Conservation (phyloP, 257 asterid genomes). For the Coffea eugenioides region DNA sequence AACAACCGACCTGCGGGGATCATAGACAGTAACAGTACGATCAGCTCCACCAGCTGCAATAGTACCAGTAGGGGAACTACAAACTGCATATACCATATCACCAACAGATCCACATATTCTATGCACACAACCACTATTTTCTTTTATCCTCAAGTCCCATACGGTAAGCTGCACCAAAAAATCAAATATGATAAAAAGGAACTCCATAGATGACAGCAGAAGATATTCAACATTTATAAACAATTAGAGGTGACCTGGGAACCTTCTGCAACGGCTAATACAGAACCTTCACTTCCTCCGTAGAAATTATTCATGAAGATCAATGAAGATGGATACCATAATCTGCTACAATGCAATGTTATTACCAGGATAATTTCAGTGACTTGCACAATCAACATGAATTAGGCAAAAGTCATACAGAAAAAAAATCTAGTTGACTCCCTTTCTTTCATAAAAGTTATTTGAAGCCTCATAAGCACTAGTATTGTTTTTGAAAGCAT, state of each 20-base stretch:
- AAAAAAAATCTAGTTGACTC: not conserved
- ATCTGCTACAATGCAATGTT: conserved; percentile 41
- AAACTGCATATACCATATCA: conserved; percentile 65
- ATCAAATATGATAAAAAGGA: not conserved
- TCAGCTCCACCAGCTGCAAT: conserved; percentile 91
- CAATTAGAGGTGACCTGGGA: conserved; percentile 56
- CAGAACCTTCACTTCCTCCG: conserved; percentile 53
- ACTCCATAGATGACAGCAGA: not conserved
- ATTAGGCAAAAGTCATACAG: not conserved
- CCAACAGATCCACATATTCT: conserved; percentile 82
- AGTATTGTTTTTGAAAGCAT: not conserved
- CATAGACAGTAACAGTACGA: conserved; percentile 82
- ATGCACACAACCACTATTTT: conserved; percentile 88
- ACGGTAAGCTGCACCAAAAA: conserved; percentile 56
- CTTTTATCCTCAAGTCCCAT: conserved; percentile 89
- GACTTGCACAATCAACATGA: not conserved
- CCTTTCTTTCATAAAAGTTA: not conserved
- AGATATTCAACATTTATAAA: conserved; percentile 14
- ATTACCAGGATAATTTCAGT: too few species aligned
- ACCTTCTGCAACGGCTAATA: conserved; percentile 82
- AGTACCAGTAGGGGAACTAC: conserved; percentile 64
- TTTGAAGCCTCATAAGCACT: not conserved
- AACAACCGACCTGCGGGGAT: conserved; percentile 75
- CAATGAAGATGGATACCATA: conserved; percentile 80
- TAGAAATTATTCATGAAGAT: conserved; percentile 47